Evolutionary conservation across 176 grass and related monocot species (phyloP).

Genomic region (Poa pratensis): DNA sequence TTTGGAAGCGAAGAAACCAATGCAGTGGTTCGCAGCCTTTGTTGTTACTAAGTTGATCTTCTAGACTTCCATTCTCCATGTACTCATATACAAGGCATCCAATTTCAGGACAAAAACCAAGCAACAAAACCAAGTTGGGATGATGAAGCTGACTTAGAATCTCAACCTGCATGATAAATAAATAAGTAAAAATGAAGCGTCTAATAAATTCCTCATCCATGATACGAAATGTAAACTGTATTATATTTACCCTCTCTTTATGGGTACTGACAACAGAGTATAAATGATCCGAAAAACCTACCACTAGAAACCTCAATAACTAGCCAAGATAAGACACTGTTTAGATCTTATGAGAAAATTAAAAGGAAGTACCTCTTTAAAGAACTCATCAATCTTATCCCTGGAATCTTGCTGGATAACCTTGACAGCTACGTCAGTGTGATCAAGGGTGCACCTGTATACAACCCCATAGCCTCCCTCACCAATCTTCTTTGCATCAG

Average conservation of each 20-base stretch:
- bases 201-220: constrained; percentile 11
- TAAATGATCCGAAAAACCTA: not conserved
- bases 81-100: constrained; percentile 87
- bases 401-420: constrained; percentile 80
- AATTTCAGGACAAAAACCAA: constrained; percentile 84
- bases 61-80: constrained; percentile 90
- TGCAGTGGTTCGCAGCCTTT: constrained; percentile 60
- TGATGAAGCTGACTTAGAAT: constrained; percentile 88
- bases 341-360: constrained; percentile 8
- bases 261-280: not conserved
- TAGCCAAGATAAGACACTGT: not conserved
- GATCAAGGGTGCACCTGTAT: constrained; percentile 92
- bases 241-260: not conserved
- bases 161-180: constrained; percentile 59
- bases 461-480: constrained; percentile 92
- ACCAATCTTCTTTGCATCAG: constrained; percentile 87
- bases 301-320: constrained; percentile 8
- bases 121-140: constrained; percentile 74
- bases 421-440: constrained; percentile 92
- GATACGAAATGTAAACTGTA: not conserved
- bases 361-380: constrained; percentile 68
- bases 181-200: constrained; percentile 4
- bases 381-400: constrained; percentile 80
- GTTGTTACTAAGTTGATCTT: constrained; percentile 65
- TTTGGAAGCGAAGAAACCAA: constrained; percentile 75